Base-by-base conservation (phyloP, 2,329 filamentous ascomycete species). In the Aureobasidium sp. region DNA sequence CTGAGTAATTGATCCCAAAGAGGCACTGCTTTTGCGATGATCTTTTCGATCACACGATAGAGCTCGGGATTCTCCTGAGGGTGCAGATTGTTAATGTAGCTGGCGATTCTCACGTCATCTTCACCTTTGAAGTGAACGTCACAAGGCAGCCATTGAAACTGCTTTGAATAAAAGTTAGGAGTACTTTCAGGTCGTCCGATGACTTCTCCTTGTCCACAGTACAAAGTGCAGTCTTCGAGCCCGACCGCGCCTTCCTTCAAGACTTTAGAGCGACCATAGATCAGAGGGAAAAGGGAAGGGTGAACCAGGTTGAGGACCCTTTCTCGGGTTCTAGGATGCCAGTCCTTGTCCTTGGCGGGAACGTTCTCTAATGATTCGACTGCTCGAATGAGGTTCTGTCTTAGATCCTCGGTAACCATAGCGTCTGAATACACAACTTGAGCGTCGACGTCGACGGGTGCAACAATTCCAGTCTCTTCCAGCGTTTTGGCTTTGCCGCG, bases 221-320 rank as follows among this genome's bases (percentile, higher is more conserved):
- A 73, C 7, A 67, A 59, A 7, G 69, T 65, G 27, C 71, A 73
- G 41, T 73, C 68, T 3, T 66, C 49, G 3, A 76, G 64, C 0
- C 69, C 64, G 3, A 76, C 70, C 3, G 61, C 64, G 2, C 67
- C 69, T 5, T 73, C 66, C 11, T 65, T 47, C 0, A 84, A 65
- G 3, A 77, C 74, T 5, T 74, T 74, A 2, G 77, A 78, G 13
- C 71, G 70, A 0, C 81, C 82, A 65, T 83, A 85, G 1, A 83
- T 69, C 0, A 88, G 69, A 0, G 86, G 84, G 65, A 79, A 88
- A 6, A 88, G 74, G 0, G 84, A 88, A 1, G 86, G 85, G 65
- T 88, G 80, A 5, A 88, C 78, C 1, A 88, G 73, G 67, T 89
- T 81, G 0, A 86, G 78, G 1, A 89, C 84, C 63, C 78, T 79